Evolutionary conservation across 1,139 yeast genomes (phyloP), one percentile per base, ranked within the genome.

Genomic region (Hanseniaspora sp.): DNA sequence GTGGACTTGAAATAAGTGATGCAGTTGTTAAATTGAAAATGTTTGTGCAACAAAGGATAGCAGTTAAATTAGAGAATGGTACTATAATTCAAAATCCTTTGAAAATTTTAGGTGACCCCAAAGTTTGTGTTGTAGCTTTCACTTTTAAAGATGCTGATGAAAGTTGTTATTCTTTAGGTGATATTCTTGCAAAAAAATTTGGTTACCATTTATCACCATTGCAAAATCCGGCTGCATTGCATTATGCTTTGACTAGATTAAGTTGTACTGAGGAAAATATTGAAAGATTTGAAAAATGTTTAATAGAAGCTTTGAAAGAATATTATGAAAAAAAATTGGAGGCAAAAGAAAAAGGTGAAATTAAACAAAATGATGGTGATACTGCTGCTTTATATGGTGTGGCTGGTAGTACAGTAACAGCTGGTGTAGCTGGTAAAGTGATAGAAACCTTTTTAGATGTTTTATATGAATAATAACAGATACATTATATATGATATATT

Each of bases 371-470:
- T 15, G 61, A 68, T 48, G 67, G 72, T 17, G 74, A 75, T 37
- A 86, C 95, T 2, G 92, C 95, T 23, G 95, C 94, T 1, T 66
- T 92, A 54, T 92, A 92, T 64, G 97, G 98, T 60, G 95, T 90
- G 49, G 97, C 97, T 0, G 96, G 96, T 7, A 85, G 92, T 63
- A 79, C 92, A 37, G 73, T 78, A 57, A 86, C 96, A 0, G 77
- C 81, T 0, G 94, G 95, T 1, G 81, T 92, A n/a, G 96, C 90
- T 4, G 95, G 84, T 58, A 74, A 76, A 56, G 69, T 90, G 30
- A 83, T 90, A 51, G 83, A 78, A 30, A 92, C 84, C 0, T 92
- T 88, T 64, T 70, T 90, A 51, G 95, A 92, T 66, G 75, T 86
- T 13, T 66, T 92, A 52, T 92, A 82, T 6, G 81, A 78, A 34